Evolutionary conservation across 352 stramenopile species (phyloP), one percentile per base, ranked within the genome.

Genomic region (Globisporangium nagaii): DNA sequence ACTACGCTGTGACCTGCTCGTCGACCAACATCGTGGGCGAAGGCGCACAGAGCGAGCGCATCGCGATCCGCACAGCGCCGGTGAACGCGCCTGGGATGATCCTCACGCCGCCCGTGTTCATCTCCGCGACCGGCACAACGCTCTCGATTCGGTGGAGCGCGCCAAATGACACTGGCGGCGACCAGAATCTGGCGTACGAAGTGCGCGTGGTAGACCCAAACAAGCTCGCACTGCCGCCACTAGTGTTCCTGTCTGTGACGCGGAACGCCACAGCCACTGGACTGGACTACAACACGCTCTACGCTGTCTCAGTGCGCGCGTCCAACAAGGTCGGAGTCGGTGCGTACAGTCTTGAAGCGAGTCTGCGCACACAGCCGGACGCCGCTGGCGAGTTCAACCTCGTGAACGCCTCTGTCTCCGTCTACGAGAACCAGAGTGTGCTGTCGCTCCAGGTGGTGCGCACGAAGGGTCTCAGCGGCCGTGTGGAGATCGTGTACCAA

Each of bases 371-470:
- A 0, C 58, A 75, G 10, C 73, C 75, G 2, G 76, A 86, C 19
- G 48, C 71, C 11, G 69, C 76, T n/a, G 79, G 79, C 0, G 65
- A 71, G 22, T 84, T 90, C 46, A 76, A 53, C 34, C 71, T 90
- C 37, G 53, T 50, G 9, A 51, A 54, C 24, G 32, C 63, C 0
- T 57, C 30, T 0, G 41, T 64, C 2, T 58, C 51, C 1, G 66
- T 88, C 4, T 22, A 68, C 0, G 78, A 90, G 34, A 81, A 85
- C 24, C 66, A 62, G 12, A 72, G 60, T 0, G 28, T 57, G 11
- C 42, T 86, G 4, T 24, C 37, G 15, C 37, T 88, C 1, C 25
- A 52, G 6, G 54, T 90, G 4, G 30, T 41, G n/a, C 79, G 79
- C 10, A 60, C 47, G 0, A 75, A 72, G 2, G 79, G 79, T 3